Conservation (phyloP, 805 yeast genomes). For the Candida tallmaniae region DNA sequence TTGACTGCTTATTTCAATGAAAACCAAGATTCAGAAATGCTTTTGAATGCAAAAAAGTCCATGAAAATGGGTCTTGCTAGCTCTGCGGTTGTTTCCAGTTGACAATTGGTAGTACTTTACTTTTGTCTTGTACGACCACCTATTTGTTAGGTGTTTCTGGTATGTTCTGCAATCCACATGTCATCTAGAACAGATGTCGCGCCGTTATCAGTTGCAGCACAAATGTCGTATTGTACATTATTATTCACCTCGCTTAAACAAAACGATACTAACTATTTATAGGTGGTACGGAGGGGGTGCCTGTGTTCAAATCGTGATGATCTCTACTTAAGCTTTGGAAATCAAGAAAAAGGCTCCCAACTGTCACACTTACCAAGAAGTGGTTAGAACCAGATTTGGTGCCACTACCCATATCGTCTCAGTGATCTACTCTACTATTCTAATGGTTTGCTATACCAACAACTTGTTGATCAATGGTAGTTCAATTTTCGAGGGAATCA, state of each 20-base stretch:
- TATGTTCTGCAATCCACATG: too few species aligned
- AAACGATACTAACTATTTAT: not conserved
- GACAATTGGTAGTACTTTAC: slow-evolving; percentile 47
- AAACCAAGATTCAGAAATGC: slow-evolving; percentile 40
- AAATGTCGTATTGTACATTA: too few species aligned
- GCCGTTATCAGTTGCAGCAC: too few species aligned
- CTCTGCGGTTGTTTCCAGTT: slow-evolving; percentile 40
- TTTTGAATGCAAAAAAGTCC: slow-evolving; percentile 40
- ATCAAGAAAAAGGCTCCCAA: slow-evolving; percentile 39
- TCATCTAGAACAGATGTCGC: too few species aligned
- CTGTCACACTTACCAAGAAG: slow-evolving; percentile 37
- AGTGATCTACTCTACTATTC: slow-evolving; percentile 31
- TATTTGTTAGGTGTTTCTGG: slow-evolving; percentile 27
- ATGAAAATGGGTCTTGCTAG: slow-evolving; percentile 37
- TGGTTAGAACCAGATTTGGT: slow-evolving; percentile 33
- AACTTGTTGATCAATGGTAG: slow-evolving; percentile 42
- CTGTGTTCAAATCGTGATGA: slow-evolving; percentile 33
- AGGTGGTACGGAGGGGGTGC: slow-evolving; percentile 33
- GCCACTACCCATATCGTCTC: slow-evolving; percentile 15
- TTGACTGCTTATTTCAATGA: slow-evolving; percentile 33
- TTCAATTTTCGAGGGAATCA: slow-evolving; percentile 33
- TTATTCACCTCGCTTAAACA: too few species aligned
- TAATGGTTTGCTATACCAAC: slow-evolving; percentile 27
- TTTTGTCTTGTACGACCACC: slow-evolving; percentile 5
- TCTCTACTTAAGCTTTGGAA: slow-evolving; percentile 34